These are phyloP conservation scores for Colletotrichum paranaense DNA, from an alignment of 2,329 filamentous ascomycete genomes.

Conservation along the genomic window DNA sequence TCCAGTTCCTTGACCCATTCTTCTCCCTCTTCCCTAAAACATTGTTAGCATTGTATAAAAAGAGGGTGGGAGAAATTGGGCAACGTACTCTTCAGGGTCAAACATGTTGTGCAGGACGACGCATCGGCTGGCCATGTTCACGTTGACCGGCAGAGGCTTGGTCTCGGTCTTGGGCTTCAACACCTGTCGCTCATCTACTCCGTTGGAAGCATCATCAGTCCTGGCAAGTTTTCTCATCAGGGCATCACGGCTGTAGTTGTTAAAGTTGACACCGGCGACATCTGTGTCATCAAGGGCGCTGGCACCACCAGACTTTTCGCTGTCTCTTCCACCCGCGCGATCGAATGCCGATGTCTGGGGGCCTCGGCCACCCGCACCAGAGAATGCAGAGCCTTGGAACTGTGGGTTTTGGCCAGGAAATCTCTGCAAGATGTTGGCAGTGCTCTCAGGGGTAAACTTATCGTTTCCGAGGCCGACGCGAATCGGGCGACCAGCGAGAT, in stretches of 20 bases:
- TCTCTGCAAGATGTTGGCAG: conserved; percentile 89
- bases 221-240: conserved; percentile 98
- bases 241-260: conserved; percentile 97
- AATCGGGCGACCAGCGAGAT: conserved; percentile 95
- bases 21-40: conserved; percentile 82
- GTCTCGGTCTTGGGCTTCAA: conserved; percentile 82
- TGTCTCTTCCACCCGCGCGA: conserved; percentile 87
- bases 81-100: conserved; percentile 85
- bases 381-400: conserved; percentile 92
- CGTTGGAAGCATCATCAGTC: conserved; percentile 82
- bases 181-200: conserved; percentile 76
- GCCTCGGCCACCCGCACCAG: conserved; percentile 88
- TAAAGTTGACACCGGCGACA: conserved; percentile 98
- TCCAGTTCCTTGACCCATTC: conserved; percentile 93
- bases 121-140: conserved; percentile 93
- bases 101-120: conserved; percentile 97
- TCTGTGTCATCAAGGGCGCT: conserved; percentile 98
- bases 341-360: conserved; percentile 90
- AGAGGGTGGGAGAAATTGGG: not conserved
- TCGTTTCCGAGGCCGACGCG: conserved; percentile 99
- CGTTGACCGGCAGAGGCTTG: conserved; percentile 83
- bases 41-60: conserved; percentile 45
- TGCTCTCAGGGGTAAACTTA: conserved; percentile 99
- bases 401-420: conserved; percentile 84
- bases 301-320: conserved; percentile 89